These are phyloP conservation scores for Xylaria multiplex DNA, from an alignment of 2,329 filamentous ascomycete genomes.

Conservation along the genomic window DNA sequence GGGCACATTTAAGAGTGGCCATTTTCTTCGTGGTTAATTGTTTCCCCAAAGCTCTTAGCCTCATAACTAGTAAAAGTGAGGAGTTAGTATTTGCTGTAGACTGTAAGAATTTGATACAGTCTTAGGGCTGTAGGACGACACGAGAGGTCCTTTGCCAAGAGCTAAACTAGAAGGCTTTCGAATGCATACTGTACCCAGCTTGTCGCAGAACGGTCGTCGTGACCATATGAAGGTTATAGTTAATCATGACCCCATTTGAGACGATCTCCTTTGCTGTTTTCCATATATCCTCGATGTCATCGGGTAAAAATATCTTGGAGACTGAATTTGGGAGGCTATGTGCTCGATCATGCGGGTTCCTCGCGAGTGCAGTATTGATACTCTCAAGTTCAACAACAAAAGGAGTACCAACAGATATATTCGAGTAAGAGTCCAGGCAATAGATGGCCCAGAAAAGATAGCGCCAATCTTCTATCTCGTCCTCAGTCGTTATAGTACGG, in stretches of 20 bases:
- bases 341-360: constrained; percentile 30
- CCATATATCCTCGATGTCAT: constrained; percentile 44
- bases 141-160: not conserved
- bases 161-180: not conserved
- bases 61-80: constrained; percentile 19
- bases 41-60: constrained; percentile 39
- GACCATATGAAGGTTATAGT: constrained; percentile 46
- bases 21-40: constrained; percentile 33
- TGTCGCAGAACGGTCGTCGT: constrained; percentile 45
- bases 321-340: constrained; percentile 5
- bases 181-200: constrained; percentile 40
- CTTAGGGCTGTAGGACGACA: not conserved
- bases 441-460: constrained; percentile 52
- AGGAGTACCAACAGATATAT: constrained; percentile 46
- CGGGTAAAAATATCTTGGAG: constrained; percentile 41
- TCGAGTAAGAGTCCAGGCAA: constrained; percentile 51
- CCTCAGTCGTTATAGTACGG: constrained; percentile 34
- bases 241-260: constrained; percentile 33
- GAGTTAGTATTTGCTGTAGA: constrained; percentile 10
- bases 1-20: constrained; percentile 35
- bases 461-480: constrained; percentile 52
- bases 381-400: constrained; percentile 46
- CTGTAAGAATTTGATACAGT: not conserved
- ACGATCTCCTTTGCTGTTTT: constrained; percentile 39
- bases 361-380: constrained; percentile 47